Base-by-base conservation (phyloP, 345 rosid species). In the Excoecaria cochinchinensis region DNA sequence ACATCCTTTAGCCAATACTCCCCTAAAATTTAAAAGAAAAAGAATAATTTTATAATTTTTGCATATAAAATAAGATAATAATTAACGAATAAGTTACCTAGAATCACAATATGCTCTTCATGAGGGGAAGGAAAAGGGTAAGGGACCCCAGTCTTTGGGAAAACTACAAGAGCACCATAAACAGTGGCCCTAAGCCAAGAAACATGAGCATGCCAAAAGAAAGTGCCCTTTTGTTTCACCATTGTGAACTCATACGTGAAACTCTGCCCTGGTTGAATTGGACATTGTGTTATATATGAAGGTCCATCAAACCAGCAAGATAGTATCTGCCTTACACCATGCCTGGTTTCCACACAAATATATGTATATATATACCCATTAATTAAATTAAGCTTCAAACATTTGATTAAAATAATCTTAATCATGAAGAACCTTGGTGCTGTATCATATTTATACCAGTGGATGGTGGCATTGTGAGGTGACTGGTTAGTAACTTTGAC, bases 261-360 rank as follows among this genome's bases (percentile, higher is more conserved):
- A 73, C 81, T 84, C 63, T 90, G 90, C 11, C 98, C 95, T 2
- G 90, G 76, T 78, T 86, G 90, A 57, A 91, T 90, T 4, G 97
- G 97, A 74, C 97, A 94, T 67, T 94, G 98, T 17, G 97, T 94
- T 53, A 94, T 88, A 79, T 94, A 92, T 8, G 98, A 84, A 6
- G 98, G 95, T 65, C 97, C 97, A 73, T 92, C 98, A 57, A 82
- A 90, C 98, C 97, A 94, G 82, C 96, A 89, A 6, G 98, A 89
- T 52, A 86, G 80, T 78, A 76, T 87, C 78, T 91, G 98, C 84
- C 91, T 86, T 25, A 94, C 88, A 21, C 97, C 98, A 77, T 94
- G 98, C 98, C 98, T 91, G 59, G 3, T 24, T 21, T 8, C 36
- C 24, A 6, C 5, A 25, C 21, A 8, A 22, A 0, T 3, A 25